Conservation (phyloP, 306 rosid species). For the Corylus americana region DNA sequence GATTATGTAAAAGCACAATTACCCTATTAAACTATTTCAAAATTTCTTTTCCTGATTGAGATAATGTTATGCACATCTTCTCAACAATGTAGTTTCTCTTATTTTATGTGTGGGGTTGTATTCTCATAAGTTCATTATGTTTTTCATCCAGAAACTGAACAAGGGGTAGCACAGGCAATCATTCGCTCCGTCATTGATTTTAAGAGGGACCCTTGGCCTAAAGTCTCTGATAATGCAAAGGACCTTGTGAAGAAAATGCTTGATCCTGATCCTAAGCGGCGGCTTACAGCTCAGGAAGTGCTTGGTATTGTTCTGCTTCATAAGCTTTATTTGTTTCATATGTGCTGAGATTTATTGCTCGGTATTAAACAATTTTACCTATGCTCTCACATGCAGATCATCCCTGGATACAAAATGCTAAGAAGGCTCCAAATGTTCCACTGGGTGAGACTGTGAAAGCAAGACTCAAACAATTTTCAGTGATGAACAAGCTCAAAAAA, state of each 20-base stretch:
- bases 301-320: conserved; percentile 23
- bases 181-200: conserved; percentile 38
- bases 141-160: conserved; percentile 34
- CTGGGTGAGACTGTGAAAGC: conserved; percentile 66
- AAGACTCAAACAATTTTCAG: conserved; percentile 59
- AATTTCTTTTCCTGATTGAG: background rate
- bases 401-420: conserved; percentile 61
- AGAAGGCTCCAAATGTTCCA: conserved; percentile 63
- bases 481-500: conserved; percentile 64
- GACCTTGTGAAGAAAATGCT: conserved; percentile 45
- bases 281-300: conserved; percentile 38
- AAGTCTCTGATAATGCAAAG: conserved; percentile 38
- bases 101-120: background rate
- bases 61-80: background rate
- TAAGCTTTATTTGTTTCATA: conserved; percentile 8
- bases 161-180: conserved; percentile 41
- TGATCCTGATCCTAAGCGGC: conserved; percentile 35
- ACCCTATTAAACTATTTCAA: background rate
- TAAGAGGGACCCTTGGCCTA: conserved; percentile 44
- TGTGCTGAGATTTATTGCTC: background rate
- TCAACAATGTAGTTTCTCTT: background rate
- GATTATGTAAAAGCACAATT: background rate
- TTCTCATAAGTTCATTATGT: conserved; percentile 8
- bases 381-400: conserved; percentile 39
- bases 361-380: background rate